These are phyloP conservation scores for Diutina catenulata DNA, from an alignment of 1,139 yeast species.

Conservation along the genomic window DNA sequence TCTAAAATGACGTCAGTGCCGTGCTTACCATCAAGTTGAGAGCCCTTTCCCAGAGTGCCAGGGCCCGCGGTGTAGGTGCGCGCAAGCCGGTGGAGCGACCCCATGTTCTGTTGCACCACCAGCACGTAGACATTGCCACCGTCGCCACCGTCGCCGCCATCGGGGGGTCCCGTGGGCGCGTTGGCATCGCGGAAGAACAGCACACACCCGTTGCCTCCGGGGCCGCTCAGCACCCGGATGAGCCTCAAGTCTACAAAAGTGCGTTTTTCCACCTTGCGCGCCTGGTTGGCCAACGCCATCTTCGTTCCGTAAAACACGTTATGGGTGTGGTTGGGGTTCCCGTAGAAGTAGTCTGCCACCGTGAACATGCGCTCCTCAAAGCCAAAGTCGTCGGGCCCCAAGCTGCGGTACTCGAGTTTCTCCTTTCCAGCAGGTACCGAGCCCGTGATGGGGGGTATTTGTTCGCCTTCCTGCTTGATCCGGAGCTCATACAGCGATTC, in stretches of 20 bases:
- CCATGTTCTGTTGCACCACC: slow-evolving; percentile 54
- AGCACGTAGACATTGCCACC: slow-evolving; percentile 84
- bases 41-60: slow-evolving; percentile 62
- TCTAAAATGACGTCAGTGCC: slow-evolving; percentile 73
- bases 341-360: slow-evolving; percentile 29
- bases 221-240: slow-evolving; percentile 60
- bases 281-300: slow-evolving; percentile 15
- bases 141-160: slow-evolving; percentile 95
- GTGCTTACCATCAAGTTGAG: slow-evolving; percentile 71
- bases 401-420: slow-evolving; percentile 8
- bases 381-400: slow-evolving; percentile 8
- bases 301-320: slow-evolving; percentile 23
- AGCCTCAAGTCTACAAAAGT: slow-evolving; percentile 53
- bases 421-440: slow-evolving; percentile 7
- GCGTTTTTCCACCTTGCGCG: slow-evolving; percentile 25
- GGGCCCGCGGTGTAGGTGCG: slow-evolving; percentile 58
- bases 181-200: slow-evolving; percentile 84
- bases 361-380: slow-evolving; percentile 11
- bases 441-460: slow-evolving; percentile 6
- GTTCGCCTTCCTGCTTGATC: not conserved
- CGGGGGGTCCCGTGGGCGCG: slow-evolving; percentile 83
- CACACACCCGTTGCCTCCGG: slow-evolving; percentile 81
- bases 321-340: slow-evolving; percentile 31
- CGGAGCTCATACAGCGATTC: not conserved
- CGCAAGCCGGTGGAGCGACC: slow-evolving; percentile 59